Base-by-base conservation (phyloP, 106 monocot genomes). In the Dendrobium officinale region DNA sequence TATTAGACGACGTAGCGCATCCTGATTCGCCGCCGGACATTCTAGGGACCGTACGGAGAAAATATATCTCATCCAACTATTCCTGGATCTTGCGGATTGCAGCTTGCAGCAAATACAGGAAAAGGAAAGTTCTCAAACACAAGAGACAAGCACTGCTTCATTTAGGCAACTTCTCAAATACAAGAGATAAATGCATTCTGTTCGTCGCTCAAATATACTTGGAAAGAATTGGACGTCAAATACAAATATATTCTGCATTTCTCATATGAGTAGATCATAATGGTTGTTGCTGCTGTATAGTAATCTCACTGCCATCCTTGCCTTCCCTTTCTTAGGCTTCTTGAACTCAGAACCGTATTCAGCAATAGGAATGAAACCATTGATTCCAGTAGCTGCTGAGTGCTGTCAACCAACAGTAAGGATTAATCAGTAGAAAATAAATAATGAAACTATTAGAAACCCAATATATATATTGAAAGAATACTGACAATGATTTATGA, bases 351-450 rank as follows among this genome's bases (percentile, higher is more conserved):
- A 79, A 44, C 94, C 97, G 80, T 97, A 97, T 81, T 97, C 94
- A 20, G 92, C 92, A 56, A 97, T 97, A 24, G 97, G 92, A 70
- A 97, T 94, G 66, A 94, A 90, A 55, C 97, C 92, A 70, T 79
- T 81, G 73, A 94, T 89, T 75, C 64, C 19, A 18, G 80, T 49
- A 78, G 78, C 86, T 33, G 76, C 72, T 17, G 83, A 47, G 77
- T 93, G 91, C 96, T 96, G 86, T 77, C 17, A 82, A 18, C 44
- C 33, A 67, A 26, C 43, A 44, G 37, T 72, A 10, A 54, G 49
- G 76, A 31, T 49, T 77, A 5, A 55, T 55, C 40, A 2, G 51
- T 29, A 40, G 9, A 41, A 41, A 55, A 33, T 11, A 37, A 7
- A 48, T 48, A 48, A 48, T 48, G 2, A 48, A 48, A 48, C 48